Evolutionary conservation across 768 basidiomycete genomes (phyloP).

Genomic region (Lentinula lateritia): DNA sequence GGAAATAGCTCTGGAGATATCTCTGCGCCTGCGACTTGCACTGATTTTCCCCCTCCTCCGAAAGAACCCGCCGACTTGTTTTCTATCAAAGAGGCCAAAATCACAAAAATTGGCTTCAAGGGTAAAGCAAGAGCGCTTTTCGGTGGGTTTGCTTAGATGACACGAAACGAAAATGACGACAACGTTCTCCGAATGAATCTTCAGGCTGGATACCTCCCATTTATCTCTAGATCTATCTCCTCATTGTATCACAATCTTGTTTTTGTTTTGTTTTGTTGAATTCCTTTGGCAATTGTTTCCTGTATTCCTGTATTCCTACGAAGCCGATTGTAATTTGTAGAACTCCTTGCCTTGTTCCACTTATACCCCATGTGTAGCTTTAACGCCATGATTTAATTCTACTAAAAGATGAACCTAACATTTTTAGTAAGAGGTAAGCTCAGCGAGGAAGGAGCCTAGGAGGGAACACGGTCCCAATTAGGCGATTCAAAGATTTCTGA

Average conservation of each 20-base stretch:
- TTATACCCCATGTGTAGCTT: neutral
- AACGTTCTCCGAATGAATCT: neutral
- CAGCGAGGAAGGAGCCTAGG: too few species aligned
- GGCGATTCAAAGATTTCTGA: too few species aligned
- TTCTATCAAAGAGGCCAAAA: neutral
- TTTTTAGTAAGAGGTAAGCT: too few species aligned
- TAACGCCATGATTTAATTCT: too few species aligned
- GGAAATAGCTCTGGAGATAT: neutral
- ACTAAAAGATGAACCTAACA: too few species aligned
- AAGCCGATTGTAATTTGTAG: neutral
- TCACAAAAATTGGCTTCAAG: neutral
- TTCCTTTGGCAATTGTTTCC: neutral
- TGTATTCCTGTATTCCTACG: neutral
- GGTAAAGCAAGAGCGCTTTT: constrained; percentile 4
- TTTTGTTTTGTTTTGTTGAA: neutral
- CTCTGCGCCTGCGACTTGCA: neutral
- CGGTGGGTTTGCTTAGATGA: neutral
- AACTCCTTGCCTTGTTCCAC: too few species aligned
- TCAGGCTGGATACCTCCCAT: neutral
- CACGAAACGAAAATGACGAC: neutral
- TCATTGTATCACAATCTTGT: neutral
- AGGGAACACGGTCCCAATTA: too few species aligned
- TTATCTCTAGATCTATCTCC: neutral
- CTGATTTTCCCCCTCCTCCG: neutral
- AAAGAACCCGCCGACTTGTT: neutral